Base-by-base conservation (phyloP, 306 rosid species). In the Betula pendula region DNA sequence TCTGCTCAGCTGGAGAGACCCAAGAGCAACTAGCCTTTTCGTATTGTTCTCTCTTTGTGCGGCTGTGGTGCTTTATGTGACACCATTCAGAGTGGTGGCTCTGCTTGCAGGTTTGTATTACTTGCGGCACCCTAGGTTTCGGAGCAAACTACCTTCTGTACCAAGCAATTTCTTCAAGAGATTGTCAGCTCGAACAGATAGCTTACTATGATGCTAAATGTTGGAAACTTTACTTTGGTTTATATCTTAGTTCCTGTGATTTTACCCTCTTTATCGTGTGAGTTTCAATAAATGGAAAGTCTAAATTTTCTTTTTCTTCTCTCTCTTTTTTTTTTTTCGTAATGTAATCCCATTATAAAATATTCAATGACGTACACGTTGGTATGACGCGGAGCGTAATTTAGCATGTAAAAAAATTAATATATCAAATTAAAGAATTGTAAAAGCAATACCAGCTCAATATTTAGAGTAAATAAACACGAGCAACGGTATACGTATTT, bases 151-250 rank as follows among this genome's bases (percentile, higher is more conserved):
- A 50, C 97, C 99, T 70, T 88, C 96, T 17, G 90, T 86, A 0
- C 99, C 99, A 4, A 80, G 88, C 88, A 95, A 92, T 48, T 95
- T 92, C 90, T 95, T 96, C 91, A 89, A 88, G 84, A 83, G 99
- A 79, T 80, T 96, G 59, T 87, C 99, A 0, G 96, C 98, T 51
- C 81, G 70, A 35, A 89, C 96, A 44, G 99, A 96, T 66, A 88
- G 94, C 75, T 82, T 96, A 73, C 77, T 96, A 25, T 95, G 83
- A 89, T 17, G 40, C 72, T 35, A 13, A 6, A 12, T 5, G 31
- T 49, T 11, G 22, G 17, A 19, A 47, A 6, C 20, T 14, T 35
- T 15, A 24, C 6, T 10, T 56, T 56, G 33, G 16, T 11, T 3
- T 5, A 10, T 56, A 2, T 2, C 63, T 56, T 1, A 3, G 16